Percentiles rank a stretch among this genome's conserved stretches.
Evolutionary conservation across 2,329 filamentous ascomycete species (phyloP).

Genomic region (Thielaviopsis punctulata): DNA sequence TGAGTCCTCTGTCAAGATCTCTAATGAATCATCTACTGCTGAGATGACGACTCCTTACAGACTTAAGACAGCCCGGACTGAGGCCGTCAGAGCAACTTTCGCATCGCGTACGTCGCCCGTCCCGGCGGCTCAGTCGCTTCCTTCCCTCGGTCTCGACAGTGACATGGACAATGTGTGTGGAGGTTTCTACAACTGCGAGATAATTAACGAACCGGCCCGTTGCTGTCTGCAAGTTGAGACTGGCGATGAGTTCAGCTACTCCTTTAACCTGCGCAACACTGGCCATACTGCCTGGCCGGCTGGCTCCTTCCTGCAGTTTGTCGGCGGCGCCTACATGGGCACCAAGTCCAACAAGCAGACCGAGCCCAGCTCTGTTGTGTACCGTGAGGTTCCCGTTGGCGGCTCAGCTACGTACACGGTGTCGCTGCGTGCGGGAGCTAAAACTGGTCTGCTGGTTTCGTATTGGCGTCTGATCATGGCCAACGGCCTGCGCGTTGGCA

Average conservation of each 20-base stretch:
- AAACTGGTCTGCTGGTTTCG: conserved; percentile 67
- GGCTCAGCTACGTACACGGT: conserved; percentile 70
- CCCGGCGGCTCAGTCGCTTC: neutral
- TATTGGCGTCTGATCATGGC: conserved; percentile 88
- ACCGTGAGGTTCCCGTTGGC: conserved; percentile 50
- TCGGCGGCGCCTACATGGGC: conserved; percentile 93
- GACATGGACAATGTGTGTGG: conserved; percentile 18
- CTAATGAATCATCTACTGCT: too few species aligned
- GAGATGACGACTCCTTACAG: too few species aligned
- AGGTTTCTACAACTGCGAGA: neutral
- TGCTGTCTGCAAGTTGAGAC: conserved; percentile 35
- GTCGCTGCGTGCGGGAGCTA: conserved; percentile 61
- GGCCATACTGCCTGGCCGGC: conserved; percentile 68
- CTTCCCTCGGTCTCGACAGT: neutral
- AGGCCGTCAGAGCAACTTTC: too few species aligned
- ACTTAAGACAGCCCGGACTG: too few species aligned
- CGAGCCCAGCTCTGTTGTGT: conserved; percentile 34
- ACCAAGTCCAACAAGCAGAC: conserved; percentile 28
- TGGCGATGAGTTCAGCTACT: conserved; percentile 57
- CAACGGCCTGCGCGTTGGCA: conserved; percentile 69
- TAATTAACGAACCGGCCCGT: neutral
- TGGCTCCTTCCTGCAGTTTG: conserved; percentile 78
- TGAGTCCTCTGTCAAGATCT: neutral
- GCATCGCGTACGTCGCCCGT: too few species aligned
- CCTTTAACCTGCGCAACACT: conserved; percentile 79